phyloP scores from a whole-genome alignment of 768 basidiomycete genomes.

The Rhodotorula paludigena region DNA sequence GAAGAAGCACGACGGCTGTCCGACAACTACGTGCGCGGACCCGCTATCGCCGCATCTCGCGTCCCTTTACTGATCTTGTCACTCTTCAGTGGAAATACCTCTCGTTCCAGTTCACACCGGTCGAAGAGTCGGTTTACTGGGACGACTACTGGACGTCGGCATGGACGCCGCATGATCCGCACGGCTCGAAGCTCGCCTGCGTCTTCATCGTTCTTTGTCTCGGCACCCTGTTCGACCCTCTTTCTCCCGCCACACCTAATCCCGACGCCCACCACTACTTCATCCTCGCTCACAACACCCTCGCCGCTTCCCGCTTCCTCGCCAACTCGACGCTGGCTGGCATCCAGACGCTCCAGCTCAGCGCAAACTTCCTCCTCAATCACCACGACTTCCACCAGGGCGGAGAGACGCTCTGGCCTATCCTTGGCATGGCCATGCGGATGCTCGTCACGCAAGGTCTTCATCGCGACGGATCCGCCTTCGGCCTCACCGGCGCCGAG shows the following conservation, averaged over 20 bases:
- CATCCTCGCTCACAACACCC: slow-evolving; percentile 8
- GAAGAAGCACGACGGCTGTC: slow-evolving; percentile 1
- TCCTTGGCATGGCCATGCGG: slow-evolving; percentile 15
- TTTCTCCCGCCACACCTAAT: slow-evolving; percentile 51
- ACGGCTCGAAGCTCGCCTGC: slow-evolving; percentile 58
- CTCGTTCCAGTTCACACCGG: slow-evolving; percentile 22
- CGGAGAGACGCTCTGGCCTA: slow-evolving; percentile 24
- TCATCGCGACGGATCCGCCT: slow-evolving; percentile 21
- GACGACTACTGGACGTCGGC: slow-evolving; percentile 15
- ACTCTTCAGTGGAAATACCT: slow-evolving; percentile 5
- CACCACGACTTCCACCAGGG: slow-evolving; percentile 23
- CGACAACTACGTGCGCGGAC: slow-evolving; percentile 24
- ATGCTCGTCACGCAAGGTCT: slow-evolving; percentile 25
- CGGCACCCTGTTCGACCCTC: slow-evolving; percentile 60
- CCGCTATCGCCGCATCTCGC: no score
- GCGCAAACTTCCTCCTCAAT: slow-evolving; percentile 29
- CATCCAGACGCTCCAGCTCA: slow-evolving; percentile 51
- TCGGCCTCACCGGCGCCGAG: slow-evolving; percentile 21
- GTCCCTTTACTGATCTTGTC: background rate
- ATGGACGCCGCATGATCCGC: background rate
- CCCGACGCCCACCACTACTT: slow-evolving; percentile 58
- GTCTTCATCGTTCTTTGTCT: slow-evolving; percentile 65
- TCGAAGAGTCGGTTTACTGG: slow-evolving; percentile 2
- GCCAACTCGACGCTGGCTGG: slow-evolving; percentile 56
- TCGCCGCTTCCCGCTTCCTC: slow-evolving; percentile 47